Conservation (phyloP, 805 yeast genomes). For the Isabelozyma gotoi region DNA sequence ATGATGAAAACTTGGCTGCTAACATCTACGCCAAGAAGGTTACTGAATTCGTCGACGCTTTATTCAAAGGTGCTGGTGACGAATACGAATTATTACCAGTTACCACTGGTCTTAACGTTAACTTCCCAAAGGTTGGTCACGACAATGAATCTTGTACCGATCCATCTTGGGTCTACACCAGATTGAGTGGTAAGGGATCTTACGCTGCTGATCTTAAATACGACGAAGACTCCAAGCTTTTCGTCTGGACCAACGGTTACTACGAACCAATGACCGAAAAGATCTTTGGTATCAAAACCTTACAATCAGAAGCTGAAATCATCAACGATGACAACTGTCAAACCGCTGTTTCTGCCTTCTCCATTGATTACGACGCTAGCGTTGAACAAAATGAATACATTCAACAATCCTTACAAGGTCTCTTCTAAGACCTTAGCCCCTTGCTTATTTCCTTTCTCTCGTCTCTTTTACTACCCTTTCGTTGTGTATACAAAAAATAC, state of each 20-base stretch:
- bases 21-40: slow-evolving; percentile 46
- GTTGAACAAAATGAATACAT: slow-evolving; percentile 14
- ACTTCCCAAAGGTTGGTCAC: slow-evolving; percentile 46
- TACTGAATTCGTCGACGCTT: slow-evolving; percentile 35
- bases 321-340: slow-evolving; percentile 35
- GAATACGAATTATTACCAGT: slow-evolving; percentile 39
- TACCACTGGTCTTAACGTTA: slow-evolving; percentile 48
- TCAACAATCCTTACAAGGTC: slow-evolving; percentile 1
- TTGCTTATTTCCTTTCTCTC: background rate
- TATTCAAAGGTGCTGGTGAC: slow-evolving; percentile 39
- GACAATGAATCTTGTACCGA: slow-evolving; percentile 39
- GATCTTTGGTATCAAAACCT: slow-evolving; percentile 41
- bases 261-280: slow-evolving; percentile 24
- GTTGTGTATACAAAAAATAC: background rate
- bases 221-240: slow-evolving; percentile 39
- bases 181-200: slow-evolving; percentile 45
- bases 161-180: slow-evolving; percentile 44
- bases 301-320: slow-evolving; percentile 43
- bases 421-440: background rate
- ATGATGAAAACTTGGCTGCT: slow-evolving; percentile 38
- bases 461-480: background rate
- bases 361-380: slow-evolving; percentile 47
- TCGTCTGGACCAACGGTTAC: slow-evolving; percentile 11
- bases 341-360: slow-evolving; percentile 46
- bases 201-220: slow-evolving; percentile 29